Percentiles rank a stretch among this genome's conserved stretches.
Conservation (phyloP, 139 green algal genomes). For the Protoeuglena noctilucae region DNA sequence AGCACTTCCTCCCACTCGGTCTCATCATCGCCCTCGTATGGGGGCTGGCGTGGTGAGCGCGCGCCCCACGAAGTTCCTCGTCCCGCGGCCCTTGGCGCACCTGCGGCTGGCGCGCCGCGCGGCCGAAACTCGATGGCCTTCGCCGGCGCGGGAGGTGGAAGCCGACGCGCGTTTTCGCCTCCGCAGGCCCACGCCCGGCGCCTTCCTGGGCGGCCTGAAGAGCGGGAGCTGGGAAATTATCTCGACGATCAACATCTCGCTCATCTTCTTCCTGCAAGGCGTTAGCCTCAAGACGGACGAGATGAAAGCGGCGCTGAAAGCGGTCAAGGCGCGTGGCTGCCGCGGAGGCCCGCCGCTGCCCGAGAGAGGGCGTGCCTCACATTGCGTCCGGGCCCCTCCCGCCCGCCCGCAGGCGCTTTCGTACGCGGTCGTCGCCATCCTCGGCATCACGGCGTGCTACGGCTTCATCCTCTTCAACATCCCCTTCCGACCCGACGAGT, state of each 20-base stretch:
- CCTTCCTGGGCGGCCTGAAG: background rate
- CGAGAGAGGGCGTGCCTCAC: no score
- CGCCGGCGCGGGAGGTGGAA: no score
- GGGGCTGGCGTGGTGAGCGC: background rate
- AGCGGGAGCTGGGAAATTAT: background rate
- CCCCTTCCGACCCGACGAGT: constrained; percentile 6
- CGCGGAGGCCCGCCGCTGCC: no score
- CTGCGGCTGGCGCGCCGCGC: no score
- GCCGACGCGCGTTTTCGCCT: no score
- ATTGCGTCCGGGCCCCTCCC: no score
- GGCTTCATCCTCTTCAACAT: background rate
- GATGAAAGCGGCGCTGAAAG: background rate
- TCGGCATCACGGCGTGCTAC: background rate
- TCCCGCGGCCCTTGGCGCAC: no score
- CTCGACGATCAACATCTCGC: background rate
- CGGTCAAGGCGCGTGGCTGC: no score
- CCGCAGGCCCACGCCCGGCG: no score
- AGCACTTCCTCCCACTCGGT: background rate
- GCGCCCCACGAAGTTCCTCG: no score
- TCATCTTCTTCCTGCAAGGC: background rate
- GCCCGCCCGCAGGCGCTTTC: no score
- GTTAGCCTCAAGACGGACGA: background rate
- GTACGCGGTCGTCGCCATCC: background rate
- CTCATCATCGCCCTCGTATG: background rate
- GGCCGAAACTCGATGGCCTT: no score